A percentile compares a stretch with the other conserved stretches of the same genome.
Evolutionary conservation across 1,284 basidiomycete species (phyloP).

Genomic region (Lentinula novae-zelandiae): DNA sequence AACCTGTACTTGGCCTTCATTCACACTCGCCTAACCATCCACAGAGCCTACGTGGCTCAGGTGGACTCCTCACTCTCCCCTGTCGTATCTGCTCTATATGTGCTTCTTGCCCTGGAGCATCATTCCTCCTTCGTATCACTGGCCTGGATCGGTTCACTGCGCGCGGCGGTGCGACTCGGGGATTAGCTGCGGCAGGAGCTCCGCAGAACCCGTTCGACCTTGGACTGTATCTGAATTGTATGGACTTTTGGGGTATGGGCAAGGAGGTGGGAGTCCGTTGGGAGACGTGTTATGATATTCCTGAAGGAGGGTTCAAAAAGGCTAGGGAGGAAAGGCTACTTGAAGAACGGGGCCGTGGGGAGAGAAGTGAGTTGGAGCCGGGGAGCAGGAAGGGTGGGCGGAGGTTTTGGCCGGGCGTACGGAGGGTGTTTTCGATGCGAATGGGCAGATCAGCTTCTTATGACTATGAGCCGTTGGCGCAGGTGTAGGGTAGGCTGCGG

Average conservation of each 20-base stretch:
- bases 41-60: constrained; percentile 1
- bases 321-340: constrained; percentile 49
- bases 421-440: constrained; percentile 5
- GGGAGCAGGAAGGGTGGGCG: constrained; percentile 14
- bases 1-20: not conserved
- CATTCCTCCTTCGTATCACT: constrained; percentile 83
- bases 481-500: not conserved
- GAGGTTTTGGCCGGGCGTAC: not conserved
- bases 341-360: constrained; percentile 33
- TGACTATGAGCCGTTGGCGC: constrained; percentile 8
- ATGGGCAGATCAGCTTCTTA: not conserved
- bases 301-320: constrained; percentile 71
- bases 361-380: constrained; percentile 53
- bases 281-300: constrained; percentile 86
- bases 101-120: constrained; percentile 28
- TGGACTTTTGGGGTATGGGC: constrained; percentile 93
- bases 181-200: constrained; percentile 53
- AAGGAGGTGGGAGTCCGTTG: constrained; percentile 88
- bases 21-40: not conserved
- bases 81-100: constrained; percentile 34
- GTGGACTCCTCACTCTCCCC: constrained; percentile 24
- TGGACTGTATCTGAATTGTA: constrained; percentile 83
- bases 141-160: constrained; percentile 90
- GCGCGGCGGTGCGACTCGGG: constrained; percentile 81
- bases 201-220: constrained; percentile 88